Base-by-base conservation (phyloP, 805 yeast genomes). In the Maudiozyma serrabonitensis region DNA sequence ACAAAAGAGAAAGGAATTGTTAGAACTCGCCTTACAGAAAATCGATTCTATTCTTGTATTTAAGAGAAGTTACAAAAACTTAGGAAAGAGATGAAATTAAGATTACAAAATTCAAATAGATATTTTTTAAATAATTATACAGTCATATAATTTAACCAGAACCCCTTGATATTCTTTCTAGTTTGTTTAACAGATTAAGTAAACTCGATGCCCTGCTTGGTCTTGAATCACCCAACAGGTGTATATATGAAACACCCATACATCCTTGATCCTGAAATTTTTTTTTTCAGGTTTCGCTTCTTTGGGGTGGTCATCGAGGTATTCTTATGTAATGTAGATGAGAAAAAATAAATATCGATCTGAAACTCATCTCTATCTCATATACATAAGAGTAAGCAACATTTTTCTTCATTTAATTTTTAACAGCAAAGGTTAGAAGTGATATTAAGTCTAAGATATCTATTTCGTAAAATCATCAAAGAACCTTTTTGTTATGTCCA, bases 1-100 rank as follows among this genome's bases (percentile, higher is more conserved):
- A 53, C 99, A 93, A 66, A 91, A 88, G 66, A 79, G 97, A 45
- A 93, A 91, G 64, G 96, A 89, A 59, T 69, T 89, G 49, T 74
- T 95, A 47, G 95, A 88, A 56, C 69, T 85, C 46, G 99, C 97
- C 0, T 64, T 90, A 58, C 75, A 74, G 51, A 91, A 87, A 70
- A 89, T 93, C 49, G 96, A 91, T 54, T 71, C 73, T 0, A 69
- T 72, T 25, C 55, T 72, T 45, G 69, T 73, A 5, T 71, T 70
- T 54, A 66, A 59, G 45, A 66, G 60, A 44, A 64, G 68, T 45
- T 66, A 65, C 46, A 66, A 63, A 49, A 58, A 58, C 16, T 43
- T 57, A 16, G 47, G 53, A 31, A 55, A 53, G 39, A 47, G 54
- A 26, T 16, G 19, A 41, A 6, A 41, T 12, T 7, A 41, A n/a